phyloP scores from a whole-genome alignment of 2,329 filamentous ascomycete genomes.

The Amphichorda felina region DNA sequence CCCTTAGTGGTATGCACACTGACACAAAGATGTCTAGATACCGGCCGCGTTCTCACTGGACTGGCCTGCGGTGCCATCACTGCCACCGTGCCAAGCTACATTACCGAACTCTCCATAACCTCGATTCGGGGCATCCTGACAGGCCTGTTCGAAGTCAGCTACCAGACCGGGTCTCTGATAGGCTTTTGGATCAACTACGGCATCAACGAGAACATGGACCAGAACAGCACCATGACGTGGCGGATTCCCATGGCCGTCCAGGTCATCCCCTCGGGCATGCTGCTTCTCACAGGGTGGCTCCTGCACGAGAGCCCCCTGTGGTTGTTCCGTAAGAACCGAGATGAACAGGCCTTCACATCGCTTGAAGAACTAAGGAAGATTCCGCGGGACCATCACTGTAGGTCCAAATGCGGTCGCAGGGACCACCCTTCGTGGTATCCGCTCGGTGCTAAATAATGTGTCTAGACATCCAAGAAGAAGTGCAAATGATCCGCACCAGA shows the following conservation, averaged over 20 bases:
- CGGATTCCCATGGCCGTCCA: slow-evolving; percentile 34
- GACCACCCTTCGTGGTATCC: too few species aligned
- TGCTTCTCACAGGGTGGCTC: slow-evolving; percentile 31
- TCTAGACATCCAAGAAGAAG: slow-evolving; percentile 31
- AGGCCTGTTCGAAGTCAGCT: slow-evolving; percentile 38
- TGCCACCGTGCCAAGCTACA: slow-evolving; percentile 50
- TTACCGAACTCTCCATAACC: slow-evolving; percentile 48
- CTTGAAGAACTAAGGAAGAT: slow-evolving; percentile 30
- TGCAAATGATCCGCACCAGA: slow-evolving; percentile 29
- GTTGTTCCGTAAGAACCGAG: slow-evolving; percentile 19
- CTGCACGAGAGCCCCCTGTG: slow-evolving; percentile 29
- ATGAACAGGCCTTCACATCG: slow-evolving; percentile 18
- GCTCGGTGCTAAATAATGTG: neutral
- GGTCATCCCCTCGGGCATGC: slow-evolving; percentile 29
- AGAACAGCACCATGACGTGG: slow-evolving; percentile 24
- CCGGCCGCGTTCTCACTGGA: slow-evolving; percentile 44
- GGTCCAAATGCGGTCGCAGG: slow-evolving; percentile 3
- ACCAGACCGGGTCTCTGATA: slow-evolving; percentile 37
- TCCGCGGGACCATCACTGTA: slow-evolving; percentile 21
- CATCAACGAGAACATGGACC: slow-evolving; percentile 25
- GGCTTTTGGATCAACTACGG: slow-evolving; percentile 41
- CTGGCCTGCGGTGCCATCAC: slow-evolving; percentile 45
- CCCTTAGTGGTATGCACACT: neutral
- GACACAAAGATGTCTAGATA: slow-evolving; percentile 24
- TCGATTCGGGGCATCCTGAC: slow-evolving; percentile 46